These are phyloP conservation scores for Penicillium macrosclerotiorum DNA, from an alignment of 495 filamentous ascomycete genomes.

Conservation along the genomic window DNA sequence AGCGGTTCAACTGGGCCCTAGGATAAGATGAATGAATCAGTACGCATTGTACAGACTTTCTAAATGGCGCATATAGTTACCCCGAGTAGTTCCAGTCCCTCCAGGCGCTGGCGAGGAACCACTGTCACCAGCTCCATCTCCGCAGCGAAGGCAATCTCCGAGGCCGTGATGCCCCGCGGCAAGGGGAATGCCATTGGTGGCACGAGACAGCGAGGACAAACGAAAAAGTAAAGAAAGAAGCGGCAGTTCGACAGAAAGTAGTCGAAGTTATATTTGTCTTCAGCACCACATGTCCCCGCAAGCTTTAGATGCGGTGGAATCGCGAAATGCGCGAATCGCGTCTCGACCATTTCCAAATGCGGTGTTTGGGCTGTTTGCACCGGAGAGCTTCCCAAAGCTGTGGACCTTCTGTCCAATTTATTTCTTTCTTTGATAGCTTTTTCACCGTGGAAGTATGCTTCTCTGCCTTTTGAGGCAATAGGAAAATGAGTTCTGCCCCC, in stretches of 20 bases:
- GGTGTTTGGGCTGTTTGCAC: constrained; percentile 39
- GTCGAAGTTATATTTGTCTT: not conserved
- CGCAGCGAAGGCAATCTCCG: constrained; percentile 91
- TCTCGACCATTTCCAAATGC: constrained; percentile 15
- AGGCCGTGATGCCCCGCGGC: constrained; percentile 77
- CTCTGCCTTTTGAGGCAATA: constrained; percentile 11
- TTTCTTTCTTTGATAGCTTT: not conserved
- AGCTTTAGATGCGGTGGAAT: constrained; percentile 1
- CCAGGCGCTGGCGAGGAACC: constrained; percentile 85
- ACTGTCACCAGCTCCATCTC: constrained; percentile 96
- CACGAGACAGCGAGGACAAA: not conserved
- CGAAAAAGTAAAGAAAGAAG: not conserved
- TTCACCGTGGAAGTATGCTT: not conserved
- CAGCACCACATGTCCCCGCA: constrained; percentile 6
- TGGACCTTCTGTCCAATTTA: constrained; percentile 4
- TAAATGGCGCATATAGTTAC: constrained; percentile 51
- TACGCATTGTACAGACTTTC: not conserved
- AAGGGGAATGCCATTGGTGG: constrained; percentile 75
- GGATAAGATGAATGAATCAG: constrained; percentile 10
- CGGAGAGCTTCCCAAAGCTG: constrained; percentile 8
- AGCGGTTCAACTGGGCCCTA: constrained; percentile 78
- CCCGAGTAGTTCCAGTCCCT: constrained; percentile 76
- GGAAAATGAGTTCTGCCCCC: constrained; percentile 34
- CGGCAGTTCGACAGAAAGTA: not conserved
- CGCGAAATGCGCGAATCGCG: constrained; percentile 12